Evolutionary conservation across 2,329 filamentous ascomycete genomes (phyloP), one percentile per base, ranked within the genome.

Genomic region (Trichoderma atrobrunneum): DNA sequence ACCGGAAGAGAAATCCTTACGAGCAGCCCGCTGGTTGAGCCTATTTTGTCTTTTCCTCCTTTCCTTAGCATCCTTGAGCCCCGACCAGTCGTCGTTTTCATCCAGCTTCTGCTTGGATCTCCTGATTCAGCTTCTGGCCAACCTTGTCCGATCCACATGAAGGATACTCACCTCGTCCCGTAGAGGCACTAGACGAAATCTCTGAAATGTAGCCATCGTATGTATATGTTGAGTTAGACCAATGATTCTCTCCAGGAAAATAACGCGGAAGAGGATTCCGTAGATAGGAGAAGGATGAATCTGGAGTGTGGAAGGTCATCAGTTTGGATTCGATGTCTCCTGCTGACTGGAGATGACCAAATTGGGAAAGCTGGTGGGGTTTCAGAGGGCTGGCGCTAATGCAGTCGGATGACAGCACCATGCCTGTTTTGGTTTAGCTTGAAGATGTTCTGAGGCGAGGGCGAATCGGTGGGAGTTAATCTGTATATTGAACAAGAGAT

Each of bases 21-120:
- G 71, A 21, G 74, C 72, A 8, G 72, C 73, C 57, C 74, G 72
- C 62, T 76, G 72, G 10, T 76, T 76, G 54, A 75, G 36, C 54
- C 75, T 73, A 30, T 76, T 76, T 36, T 76, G 75, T 34, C 75
- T 66, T 65, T 73, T 76, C 28, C 74, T 74, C 30, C 75, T 73
- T 39, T 76, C 75, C 62, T 72, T 74, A 0, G 73, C 66, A 69
- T 76, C 73, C 10, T 66, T 67, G 7, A 75, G 56, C 16, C 74
- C 74, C 0, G 67, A 72, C 74, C 74, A 76, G 51, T 75, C 75
- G 61, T 76, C 75, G 3, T 61, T 61, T 61, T 74, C 72, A 7
- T 65, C 63, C 10, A 59, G 51, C 26, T 71, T 60, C 70, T 71
- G 16, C 39, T 34, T 12, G 48, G 16, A 11, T 16, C 59, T 24